phyloP scores from a whole-genome alignment of 1,284 basidiomycete genomes.

The Exsudoporus floridanus region DNA sequence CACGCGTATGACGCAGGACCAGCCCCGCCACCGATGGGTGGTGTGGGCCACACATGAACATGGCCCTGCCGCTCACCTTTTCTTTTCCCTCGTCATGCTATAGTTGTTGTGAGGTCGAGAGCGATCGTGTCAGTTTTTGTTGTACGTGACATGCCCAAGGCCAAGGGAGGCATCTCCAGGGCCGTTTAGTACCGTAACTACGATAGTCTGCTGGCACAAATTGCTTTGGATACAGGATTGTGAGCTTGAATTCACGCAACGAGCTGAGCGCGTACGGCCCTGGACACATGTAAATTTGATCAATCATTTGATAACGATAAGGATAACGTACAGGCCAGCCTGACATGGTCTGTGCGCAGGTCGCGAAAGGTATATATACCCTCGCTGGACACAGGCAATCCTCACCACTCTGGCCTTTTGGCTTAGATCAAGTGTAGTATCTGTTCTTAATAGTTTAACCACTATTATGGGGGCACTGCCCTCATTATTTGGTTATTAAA shows the following conservation, averaged over 20 bases:
- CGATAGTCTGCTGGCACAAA: constrained; percentile 30
- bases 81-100: constrained; percentile 14
- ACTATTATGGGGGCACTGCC: constrained; percentile 36
- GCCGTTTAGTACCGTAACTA: constrained; percentile 30
- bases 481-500: constrained; percentile 36
- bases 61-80: constrained; percentile 13
- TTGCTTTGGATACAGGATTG: constrained; percentile 28
- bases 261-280: too few species aligned
- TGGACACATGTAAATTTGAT: background rate
- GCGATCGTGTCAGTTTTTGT: constrained; percentile 28
- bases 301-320: background rate
- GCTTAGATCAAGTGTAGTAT: constrained; percentile 97
- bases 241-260: background rate
- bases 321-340: background rate
- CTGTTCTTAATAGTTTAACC: constrained; percentile 38
- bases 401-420: constrained; percentile 90
- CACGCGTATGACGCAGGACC: constrained; percentile 71
- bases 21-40: constrained; percentile 72
- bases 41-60: constrained; percentile 43
- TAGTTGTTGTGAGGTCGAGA: constrained; percentile 32
- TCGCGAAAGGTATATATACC: constrained; percentile 8
- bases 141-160: constrained; percentile 29
- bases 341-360: constrained; percentile 15
- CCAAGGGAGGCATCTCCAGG: constrained; percentile 7
- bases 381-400: constrained; percentile 3